Evolutionary conservation across 2,329 filamentous ascomycete species (phyloP), one percentile per base, ranked within the genome.

Genomic region (Penicillium sp.): DNA sequence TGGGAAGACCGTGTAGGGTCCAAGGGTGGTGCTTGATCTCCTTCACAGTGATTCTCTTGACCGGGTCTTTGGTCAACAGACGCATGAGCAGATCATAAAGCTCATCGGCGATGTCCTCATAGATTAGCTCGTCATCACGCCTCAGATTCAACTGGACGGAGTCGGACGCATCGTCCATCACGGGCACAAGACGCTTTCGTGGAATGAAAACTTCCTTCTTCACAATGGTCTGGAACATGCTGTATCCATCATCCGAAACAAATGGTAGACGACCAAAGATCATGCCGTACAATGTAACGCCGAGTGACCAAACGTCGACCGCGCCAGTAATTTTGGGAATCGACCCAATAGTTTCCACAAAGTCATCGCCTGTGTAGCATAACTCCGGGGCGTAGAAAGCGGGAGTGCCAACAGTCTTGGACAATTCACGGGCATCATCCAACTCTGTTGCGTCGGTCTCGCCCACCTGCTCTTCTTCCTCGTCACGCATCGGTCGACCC

Each of bases 361-460:
- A 79, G 58, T 85, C 86, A 23, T 86, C 74, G 58, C 94, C 91
- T 1, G 90, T 95, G 70, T 92, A 94, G 75, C 94, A 99, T 35
- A 99, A 81, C 72, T 99, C 94, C 4, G 94, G 94, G 1, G 94
- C 94, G 69, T 97, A 99, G 75, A 99, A 99, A 1, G 93, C 94
- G 6, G 94, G 94, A 0, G 94, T 99, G 48, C 94, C 94, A 6
- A 97, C 94, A 1, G 94, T 97, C 79, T 97, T 97, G 56, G 94
- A 93, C n/a, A 99, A 79, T 70, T 97, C 94, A 56, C 96, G 85
- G 59, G 96, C 92, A 69, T 97, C 91, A 64, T 97, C 92, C 55
- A 96, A 85, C 66, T 96, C 90, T 38, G 85, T 86, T 10, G 90
- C 89, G 70, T 97, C 92, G 0, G 87, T 90, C 69, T 95, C 90